Conservation (phyloP, 352 stramenopile genomes). For the Phytophthora quininea region DNA sequence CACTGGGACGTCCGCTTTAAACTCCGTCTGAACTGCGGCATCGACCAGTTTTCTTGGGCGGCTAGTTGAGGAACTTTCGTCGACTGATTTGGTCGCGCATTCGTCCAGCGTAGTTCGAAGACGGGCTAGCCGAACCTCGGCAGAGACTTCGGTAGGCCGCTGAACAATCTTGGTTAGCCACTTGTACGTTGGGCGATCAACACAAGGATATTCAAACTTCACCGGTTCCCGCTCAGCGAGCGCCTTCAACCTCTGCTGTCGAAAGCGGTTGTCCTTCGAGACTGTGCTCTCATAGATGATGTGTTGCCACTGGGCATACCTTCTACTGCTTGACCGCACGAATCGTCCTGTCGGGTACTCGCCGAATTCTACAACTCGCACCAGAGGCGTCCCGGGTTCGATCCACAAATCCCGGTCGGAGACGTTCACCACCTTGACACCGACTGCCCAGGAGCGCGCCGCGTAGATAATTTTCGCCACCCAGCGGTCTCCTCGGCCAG, state of each 20-base stretch:
- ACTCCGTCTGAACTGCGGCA: too few relatives aligned
- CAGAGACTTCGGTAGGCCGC: neutral
- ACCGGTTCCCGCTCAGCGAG: neutral
- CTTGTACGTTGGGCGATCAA: neutral
- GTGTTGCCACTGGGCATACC: constrained; percentile 8
- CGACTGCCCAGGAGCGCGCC: neutral
- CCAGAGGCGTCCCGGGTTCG: neutral
- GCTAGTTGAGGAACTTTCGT: too few relatives aligned
- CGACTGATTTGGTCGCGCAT: neutral
- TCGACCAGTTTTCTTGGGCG: too few relatives aligned
- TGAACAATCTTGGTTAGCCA: neutral
- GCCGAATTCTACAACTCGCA: neutral
- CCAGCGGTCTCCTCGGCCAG: neutral
- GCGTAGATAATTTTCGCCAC: constrained; percentile 10
- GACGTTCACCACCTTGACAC: neutral
- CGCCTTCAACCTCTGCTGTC: neutral
- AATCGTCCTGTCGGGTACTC: neutral
- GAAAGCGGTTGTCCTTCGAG: neutral
- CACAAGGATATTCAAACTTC: neutral
- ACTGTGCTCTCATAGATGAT: constrained; percentile 12
- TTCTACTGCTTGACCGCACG: neutral
- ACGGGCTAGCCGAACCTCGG: neutral
- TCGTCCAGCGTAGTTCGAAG: neutral
- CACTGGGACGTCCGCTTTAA: too few relatives aligned
- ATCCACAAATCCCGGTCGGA: neutral